phyloP scores from a whole-genome alignment of 2,329 filamentous ascomycete genomes.

The Phialophora tarda region DNA sequence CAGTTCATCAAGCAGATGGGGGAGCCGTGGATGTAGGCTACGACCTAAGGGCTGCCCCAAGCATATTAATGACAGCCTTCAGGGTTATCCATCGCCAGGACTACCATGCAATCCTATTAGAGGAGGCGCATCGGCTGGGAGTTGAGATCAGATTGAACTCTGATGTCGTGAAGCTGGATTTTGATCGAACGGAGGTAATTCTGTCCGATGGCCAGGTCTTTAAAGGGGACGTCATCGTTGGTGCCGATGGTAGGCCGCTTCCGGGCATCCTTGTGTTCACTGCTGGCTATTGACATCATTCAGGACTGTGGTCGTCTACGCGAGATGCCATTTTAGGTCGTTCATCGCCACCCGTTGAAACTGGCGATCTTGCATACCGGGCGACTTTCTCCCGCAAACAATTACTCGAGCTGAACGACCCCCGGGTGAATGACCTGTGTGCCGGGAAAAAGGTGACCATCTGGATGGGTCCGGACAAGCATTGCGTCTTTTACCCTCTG shows the following conservation, averaged over 20 bases:
- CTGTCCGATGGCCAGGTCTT: conserved; percentile 15
- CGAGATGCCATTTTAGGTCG: conserved; percentile 53
- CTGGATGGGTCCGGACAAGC: conserved; percentile 67
- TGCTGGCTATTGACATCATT: background rate
- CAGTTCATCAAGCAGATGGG: conserved; percentile 17
- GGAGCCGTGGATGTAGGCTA: conserved; percentile 15
- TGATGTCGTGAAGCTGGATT: conserved; percentile 39
- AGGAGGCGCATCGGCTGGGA: conserved; percentile 49
- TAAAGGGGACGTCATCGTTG: conserved; percentile 51
- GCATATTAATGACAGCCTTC: background rate
- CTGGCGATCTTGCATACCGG: conserved; percentile 61
- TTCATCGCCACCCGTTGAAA: conserved; percentile 54
- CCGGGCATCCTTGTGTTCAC: background rate
- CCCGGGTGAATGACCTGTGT: conserved; percentile 21
- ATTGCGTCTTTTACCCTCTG: conserved; percentile 68
- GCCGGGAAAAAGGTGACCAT: conserved; percentile 8
- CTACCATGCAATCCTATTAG: conserved; percentile 52
- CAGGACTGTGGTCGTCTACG: conserved; percentile 49
- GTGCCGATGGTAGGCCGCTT: conserved; percentile 50
- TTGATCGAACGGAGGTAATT: conserved; percentile 42
- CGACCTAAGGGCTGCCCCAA: no score
- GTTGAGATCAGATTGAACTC: conserved; percentile 43
- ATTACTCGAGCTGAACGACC: conserved; percentile 18
- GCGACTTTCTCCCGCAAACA: conserved; percentile 20
- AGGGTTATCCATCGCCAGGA: conserved; percentile 54